Base-by-base conservation (phyloP, 345 rosid genomes). In the Combretum micranthum region DNA sequence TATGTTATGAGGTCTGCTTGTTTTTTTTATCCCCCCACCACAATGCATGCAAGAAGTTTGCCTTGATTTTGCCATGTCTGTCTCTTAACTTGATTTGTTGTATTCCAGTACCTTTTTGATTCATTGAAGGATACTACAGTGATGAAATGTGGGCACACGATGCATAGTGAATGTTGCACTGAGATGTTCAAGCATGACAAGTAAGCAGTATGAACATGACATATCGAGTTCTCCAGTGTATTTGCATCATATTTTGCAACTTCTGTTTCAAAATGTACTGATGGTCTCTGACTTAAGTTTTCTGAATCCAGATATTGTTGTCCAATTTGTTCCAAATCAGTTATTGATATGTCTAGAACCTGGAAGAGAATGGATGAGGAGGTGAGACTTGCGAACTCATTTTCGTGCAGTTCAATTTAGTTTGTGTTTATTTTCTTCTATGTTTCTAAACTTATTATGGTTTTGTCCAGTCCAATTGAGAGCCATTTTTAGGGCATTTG, bases 91-190 rank as follows among this genome's bases (percentile, higher is more conserved):
- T 52, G 16, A 15, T 46, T 4, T 44, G 3, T 26, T 55, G 26
- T 57, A 43, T 59, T 74, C 71, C 72, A 93, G 97, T 93, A 81
- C 77, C 83, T 93, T 10, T 93, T 93, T 64, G 99, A 93, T 69
- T 93, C 99, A 0, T 67, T 93, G 61, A 87, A 93, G 67, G 99
- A 85, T 61, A 85, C 92, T 32, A 74, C 74, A 0, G 99, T 93
- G 17, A 85, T 93, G 99, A 89, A 81, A 79, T 93, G 99, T 13
- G 99, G 99, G 58, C 99, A 93, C 83, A 93, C 99, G 1, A 93
- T 93, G 96, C 99, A 93, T 50, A 20, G 21, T 18, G 96, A 93
- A 64, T 93, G 99, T 68, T 85, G 62, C 65, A n/a, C 32, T 1
- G 97, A 89, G 82, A 93, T 93, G 99, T 59, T 83, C 62, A 79